A percentile compares a stretch with the other conserved stretches of the same genome.
These are phyloP conservation scores for Brassica juncea DNA, from an alignment of 345 rosid genomes.

Conservation along the genomic window DNA sequence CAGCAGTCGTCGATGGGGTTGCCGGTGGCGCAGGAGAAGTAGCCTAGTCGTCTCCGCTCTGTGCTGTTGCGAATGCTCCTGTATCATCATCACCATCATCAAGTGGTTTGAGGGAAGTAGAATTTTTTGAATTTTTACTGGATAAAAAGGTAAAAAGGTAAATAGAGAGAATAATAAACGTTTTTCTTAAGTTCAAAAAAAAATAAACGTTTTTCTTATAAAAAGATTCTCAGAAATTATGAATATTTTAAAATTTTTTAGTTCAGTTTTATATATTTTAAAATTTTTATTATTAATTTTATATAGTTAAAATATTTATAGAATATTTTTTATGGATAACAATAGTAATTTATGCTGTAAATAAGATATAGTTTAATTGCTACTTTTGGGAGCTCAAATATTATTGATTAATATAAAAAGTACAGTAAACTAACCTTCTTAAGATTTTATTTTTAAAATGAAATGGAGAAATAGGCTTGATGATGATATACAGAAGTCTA, in stretches of 20 bases:
- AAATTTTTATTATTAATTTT: too few relatives aligned
- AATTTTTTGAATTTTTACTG: not conserved
- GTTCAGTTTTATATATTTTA: too few relatives aligned
- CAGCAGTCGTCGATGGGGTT: conserved; percentile 88
- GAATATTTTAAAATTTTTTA: too few relatives aligned
- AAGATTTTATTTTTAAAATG: not conserved
- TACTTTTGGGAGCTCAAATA: not conserved
- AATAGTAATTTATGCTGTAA: too few relatives aligned
- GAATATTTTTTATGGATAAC: too few relatives aligned
- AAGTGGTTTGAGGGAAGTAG: not conserved
- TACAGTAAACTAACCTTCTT: not conserved
- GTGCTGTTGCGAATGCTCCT: conserved; percentile 79
- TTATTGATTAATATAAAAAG: not conserved
- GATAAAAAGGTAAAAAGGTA: not conserved
- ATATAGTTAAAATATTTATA: too few relatives aligned
- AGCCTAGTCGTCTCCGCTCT: conserved; percentile 65
- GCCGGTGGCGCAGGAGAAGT: conserved; percentile 62
- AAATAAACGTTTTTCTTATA: too few relatives aligned
- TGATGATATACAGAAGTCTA: not conserved
- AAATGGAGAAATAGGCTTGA: not conserved
- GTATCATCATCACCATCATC: not conserved
- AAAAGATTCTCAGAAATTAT: too few relatives aligned
- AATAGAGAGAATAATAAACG: too few relatives aligned
- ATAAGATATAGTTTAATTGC: not conserved
- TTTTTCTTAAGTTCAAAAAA: too few relatives aligned